Conservation (phyloP, 208 protist species). For the Angomonas deanei region DNA sequence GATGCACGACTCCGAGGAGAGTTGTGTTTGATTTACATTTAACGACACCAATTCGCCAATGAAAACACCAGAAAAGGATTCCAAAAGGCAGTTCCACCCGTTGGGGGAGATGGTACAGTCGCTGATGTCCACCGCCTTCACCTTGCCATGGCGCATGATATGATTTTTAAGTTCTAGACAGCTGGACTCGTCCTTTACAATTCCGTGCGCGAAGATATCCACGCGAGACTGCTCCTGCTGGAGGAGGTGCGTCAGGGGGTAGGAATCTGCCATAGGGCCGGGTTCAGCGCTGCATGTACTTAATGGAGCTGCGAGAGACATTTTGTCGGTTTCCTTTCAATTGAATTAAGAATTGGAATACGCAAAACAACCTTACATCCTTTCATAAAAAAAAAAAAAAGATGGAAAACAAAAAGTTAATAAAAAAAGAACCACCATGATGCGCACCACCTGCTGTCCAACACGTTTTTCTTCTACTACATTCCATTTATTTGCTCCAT, state of each 20-base stretch:
- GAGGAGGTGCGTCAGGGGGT: slow-evolving; percentile 11
- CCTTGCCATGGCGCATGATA: slow-evolving; percentile 19
- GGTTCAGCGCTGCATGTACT: neutral
- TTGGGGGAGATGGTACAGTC: slow-evolving; percentile 4
- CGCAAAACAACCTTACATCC: too few species aligned
- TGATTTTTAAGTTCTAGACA: slow-evolving; percentile 22
- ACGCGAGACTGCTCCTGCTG: slow-evolving; percentile 25
- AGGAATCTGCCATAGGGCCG: neutral
- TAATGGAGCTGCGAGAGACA: neutral
- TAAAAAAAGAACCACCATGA: too few species aligned
- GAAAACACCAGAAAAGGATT: slow-evolving; percentile 6
- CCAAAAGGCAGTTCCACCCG: slow-evolving; percentile 5
- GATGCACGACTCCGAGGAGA: slow-evolving; percentile 8
- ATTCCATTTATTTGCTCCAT: too few species aligned
- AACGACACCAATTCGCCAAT: slow-evolving; percentile 12
- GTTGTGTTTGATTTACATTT: slow-evolving; percentile 12
- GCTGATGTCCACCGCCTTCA: slow-evolving; percentile 12
- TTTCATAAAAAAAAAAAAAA: too few species aligned
- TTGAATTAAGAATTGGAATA: too few species aligned
- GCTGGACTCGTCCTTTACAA: slow-evolving; percentile 18
- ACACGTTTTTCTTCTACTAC: too few species aligned
- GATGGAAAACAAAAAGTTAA: too few species aligned
- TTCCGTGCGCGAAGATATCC: slow-evolving; percentile 20
- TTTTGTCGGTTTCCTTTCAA: slow-evolving; percentile 12
- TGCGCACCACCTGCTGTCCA: too few species aligned